Conservation (phyloP, 1,284 basidiomycete genomes). For the Cystobasidium sp. region DNA sequence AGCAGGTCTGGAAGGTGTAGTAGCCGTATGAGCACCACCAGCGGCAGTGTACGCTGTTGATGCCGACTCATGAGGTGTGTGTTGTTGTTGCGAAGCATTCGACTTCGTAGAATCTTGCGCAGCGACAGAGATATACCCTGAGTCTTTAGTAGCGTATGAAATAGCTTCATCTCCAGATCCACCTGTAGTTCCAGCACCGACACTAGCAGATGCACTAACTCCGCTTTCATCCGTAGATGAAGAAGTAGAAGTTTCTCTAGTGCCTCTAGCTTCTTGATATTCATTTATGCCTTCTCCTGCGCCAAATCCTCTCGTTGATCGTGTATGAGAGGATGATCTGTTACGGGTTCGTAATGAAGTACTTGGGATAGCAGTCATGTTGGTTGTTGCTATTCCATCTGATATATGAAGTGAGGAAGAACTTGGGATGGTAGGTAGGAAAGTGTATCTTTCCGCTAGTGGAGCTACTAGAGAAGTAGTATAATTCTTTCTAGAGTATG, state of each 20-base stretch:
- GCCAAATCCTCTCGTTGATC: slow-evolving; percentile 7
- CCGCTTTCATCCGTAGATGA: slow-evolving; percentile 28
- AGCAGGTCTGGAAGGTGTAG: slow-evolving; percentile 1
- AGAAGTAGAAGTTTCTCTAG: slow-evolving; percentile 21
- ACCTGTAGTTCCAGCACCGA: background rate
- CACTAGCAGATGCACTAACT: background rate
- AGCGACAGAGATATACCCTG: slow-evolving; percentile 1
- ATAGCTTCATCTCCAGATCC: slow-evolving; percentile 15
- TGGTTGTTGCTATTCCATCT: slow-evolving; percentile 5
- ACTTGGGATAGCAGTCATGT: slow-evolving; percentile 23
- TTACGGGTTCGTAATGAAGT: background rate
- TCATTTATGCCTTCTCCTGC: background rate
- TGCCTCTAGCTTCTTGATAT: background rate
- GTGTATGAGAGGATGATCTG: slow-evolving; percentile 20
- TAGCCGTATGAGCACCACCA: background rate
- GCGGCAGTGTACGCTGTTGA: background rate
- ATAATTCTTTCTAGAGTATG: slow-evolving; percentile 18
- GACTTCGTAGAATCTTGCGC: background rate
- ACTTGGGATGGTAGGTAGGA: slow-evolving; percentile 20
- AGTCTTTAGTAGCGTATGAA: slow-evolving; percentile 20
- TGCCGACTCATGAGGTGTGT: background rate
- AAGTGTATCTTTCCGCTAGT: slow-evolving; percentile 23
- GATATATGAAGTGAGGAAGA: slow-evolving; percentile 17
- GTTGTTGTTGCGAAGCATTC: background rate
- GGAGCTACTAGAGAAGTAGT: background rate